These are phyloP conservation scores for Neofusicoccum cordaticola DNA, from an alignment of 2,329 filamentous ascomycete genomes.

Conservation along the genomic window DNA sequence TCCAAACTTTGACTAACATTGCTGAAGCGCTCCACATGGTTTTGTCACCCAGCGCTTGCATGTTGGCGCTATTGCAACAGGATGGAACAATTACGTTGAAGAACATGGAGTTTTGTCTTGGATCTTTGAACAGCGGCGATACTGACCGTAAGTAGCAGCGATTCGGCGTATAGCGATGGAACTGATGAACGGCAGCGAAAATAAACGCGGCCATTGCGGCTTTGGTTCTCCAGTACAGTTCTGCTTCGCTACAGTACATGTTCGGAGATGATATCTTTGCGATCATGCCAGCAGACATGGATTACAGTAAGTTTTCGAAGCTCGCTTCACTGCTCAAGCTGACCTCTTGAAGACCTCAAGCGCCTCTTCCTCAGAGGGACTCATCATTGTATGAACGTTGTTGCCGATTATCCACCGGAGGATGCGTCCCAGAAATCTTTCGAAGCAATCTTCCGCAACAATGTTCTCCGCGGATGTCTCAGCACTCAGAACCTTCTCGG, in stretches of 20 bases:
- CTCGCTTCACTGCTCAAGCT: not conserved
- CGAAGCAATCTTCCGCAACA: constrained; percentile 43
- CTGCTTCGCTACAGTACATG: constrained; percentile 43
- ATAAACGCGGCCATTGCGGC: constrained; percentile 39
- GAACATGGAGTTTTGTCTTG: constrained; percentile 41
- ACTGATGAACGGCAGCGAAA: not conserved
- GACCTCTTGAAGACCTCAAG: constrained; percentile 25
- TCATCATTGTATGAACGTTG: constrained; percentile 48
- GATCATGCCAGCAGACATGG: constrained; percentile 31
- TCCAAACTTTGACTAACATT: not conserved
- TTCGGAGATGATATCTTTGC: constrained; percentile 51
- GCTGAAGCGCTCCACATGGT: constrained; percentile 38
- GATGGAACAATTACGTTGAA: constrained; percentile 44
- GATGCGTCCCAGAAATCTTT: constrained; percentile 65
- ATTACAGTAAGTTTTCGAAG: constrained; percentile 16
- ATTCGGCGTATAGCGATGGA: too few species aligned
- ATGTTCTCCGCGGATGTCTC: constrained; percentile 65
- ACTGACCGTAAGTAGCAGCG: constrained; percentile 18
- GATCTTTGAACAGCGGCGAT: constrained; percentile 22
- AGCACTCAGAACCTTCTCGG: constrained; percentile 77
- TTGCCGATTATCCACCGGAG: constrained; percentile 80
- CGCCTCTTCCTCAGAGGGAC: constrained; percentile 61
- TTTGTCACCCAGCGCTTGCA: constrained; percentile 48
- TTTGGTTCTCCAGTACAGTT: constrained; percentile 42
- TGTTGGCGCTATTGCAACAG: constrained; percentile 43